Conservation (phyloP, 345 rosid genomes). For the Eutrema japonicum region DNA sequence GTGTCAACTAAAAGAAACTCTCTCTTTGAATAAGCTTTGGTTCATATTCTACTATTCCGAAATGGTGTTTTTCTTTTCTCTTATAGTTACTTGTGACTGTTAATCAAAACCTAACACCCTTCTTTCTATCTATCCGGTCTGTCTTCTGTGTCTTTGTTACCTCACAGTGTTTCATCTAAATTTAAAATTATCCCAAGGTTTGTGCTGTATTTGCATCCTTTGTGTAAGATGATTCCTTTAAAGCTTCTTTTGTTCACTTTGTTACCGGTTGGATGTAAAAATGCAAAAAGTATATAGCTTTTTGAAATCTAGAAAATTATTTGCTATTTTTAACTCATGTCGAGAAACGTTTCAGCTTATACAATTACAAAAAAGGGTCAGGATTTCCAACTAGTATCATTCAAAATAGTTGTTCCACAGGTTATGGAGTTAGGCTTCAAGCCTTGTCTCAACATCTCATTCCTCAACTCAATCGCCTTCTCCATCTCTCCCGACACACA, state of each 20-base stretch:
- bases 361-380: slow-evolving; percentile 4
- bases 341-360: slow-evolving; percentile 4
- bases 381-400: background rate
- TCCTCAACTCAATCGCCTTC: slow-evolving; percentile 66
- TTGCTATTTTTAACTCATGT: slow-evolving; percentile 1
- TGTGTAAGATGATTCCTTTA: slow-evolving; percentile 19
- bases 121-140: slow-evolving; percentile 36
- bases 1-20: slow-evolving; percentile 44
- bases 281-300: background rate
- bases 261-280: background rate
- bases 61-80: slow-evolving; percentile 37
- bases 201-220: slow-evolving; percentile 26
- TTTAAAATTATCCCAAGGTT: slow-evolving; percentile 26
- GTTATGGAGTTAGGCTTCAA: slow-evolving; percentile 45
- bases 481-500: slow-evolving; percentile 60
- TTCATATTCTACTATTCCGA: slow-evolving; percentile 27
- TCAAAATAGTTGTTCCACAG: background rate
- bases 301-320: background rate
- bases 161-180: slow-evolving; percentile 13
- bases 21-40: slow-evolving; percentile 33
- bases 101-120: slow-evolving; percentile 43
- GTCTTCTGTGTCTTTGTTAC: slow-evolving; percentile 37
- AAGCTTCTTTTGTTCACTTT: slow-evolving; percentile 6
- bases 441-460: slow-evolving; percentile 73
- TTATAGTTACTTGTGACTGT: slow-evolving; percentile 43